Evolutionary conservation across 148 eudicot species (phyloP).

Genomic region (Spergularia marina): DNA sequence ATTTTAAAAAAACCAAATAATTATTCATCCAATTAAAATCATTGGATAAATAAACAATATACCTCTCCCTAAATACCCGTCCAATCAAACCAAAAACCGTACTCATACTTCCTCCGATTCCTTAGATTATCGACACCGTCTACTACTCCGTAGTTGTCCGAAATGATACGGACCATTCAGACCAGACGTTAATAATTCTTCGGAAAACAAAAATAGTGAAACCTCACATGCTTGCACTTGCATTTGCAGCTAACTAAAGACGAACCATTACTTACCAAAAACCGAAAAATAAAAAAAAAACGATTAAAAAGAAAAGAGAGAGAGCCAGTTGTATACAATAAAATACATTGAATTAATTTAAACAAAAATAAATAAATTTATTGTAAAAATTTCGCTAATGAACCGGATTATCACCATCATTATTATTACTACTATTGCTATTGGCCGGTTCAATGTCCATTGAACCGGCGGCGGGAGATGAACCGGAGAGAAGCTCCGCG

Average conservation of each 20-base stretch:
- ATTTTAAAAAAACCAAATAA: neutral
- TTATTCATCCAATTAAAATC: too few species aligned
- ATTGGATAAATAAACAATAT: too few species aligned
- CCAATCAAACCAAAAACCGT: constrained; percentile 5
- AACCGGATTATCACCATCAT: constrained; percentile 26
- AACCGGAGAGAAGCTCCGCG: constrained; percentile 49
- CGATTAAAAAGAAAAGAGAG: neutral
- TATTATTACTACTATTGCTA: constrained; percentile 5
- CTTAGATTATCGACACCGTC: too few species aligned
- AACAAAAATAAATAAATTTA: constrained; percentile 11
- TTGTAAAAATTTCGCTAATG: constrained; percentile 10
- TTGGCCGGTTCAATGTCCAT: constrained; percentile 12
- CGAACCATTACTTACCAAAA: constrained; percentile 8
- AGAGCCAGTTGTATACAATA: constrained; percentile 35
- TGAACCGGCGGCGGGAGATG: constrained; percentile 14
- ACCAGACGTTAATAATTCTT: too few species aligned
- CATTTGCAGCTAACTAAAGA: constrained; percentile 6
- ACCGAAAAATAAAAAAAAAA: neutral
- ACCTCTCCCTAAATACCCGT: neutral
- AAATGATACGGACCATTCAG: too few species aligned
- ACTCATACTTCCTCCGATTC: too few species aligned
- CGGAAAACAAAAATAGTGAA: neutral
- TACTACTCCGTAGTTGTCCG: too few species aligned
- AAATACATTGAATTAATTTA: constrained; percentile 44
- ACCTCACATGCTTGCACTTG: constrained; percentile 24